Evolutionary conservation across 169 alveolate species (phyloP), one percentile per base, ranked within the genome.

Genomic region (Plasmodium adleri): DNA sequence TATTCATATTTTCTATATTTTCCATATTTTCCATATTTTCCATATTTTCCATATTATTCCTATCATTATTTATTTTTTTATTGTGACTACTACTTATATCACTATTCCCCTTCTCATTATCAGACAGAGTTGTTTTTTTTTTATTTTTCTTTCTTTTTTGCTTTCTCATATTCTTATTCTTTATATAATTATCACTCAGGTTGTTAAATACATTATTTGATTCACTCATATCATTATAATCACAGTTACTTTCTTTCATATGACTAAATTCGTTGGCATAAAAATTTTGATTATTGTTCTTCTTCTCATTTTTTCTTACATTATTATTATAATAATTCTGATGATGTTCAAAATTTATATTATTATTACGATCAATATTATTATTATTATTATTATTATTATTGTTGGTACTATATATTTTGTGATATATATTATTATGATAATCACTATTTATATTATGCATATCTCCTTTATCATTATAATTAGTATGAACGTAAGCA

Each of bases 51-150:
- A 5, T 73, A 73, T 28, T 8, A 15, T 3, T 20, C 24, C 5
- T 54, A 17, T 1, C 7, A 39, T 39, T 39, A 9, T 5, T 39
- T 39, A 39, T 39, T 39, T 39, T 39, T 39, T 39, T 39, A 39
- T 39, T 39, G 47, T 39, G 47, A 24, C 22, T 24, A 60, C 72
- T 73, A 62, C 86, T 73, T 45, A 58, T 9, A 15, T 73, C 86
- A 43, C 86, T 73, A 26, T 58, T 56, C n/a, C 13, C 80, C 67
- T 45, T 12, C 13, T 28, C 59, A 73, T 49, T 22, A 6, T 39
- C 39, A 3, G 49, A n/a, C 0, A 17, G 20, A 49, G 5, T 47
- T 6, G 7, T 10, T 71, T 26, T 52, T 67, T 67, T 67, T 15
- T 67, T 39, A 17, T 15, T 45, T 6, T 62, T 20, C 26, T 62